A percentile compares a stretch with the other conserved stretches of the same genome.
These are phyloP conservation scores for Massariosphaeria phaeospora DNA, from an alignment of 495 filamentous ascomycete genomes.

Conservation along the genomic window DNA sequence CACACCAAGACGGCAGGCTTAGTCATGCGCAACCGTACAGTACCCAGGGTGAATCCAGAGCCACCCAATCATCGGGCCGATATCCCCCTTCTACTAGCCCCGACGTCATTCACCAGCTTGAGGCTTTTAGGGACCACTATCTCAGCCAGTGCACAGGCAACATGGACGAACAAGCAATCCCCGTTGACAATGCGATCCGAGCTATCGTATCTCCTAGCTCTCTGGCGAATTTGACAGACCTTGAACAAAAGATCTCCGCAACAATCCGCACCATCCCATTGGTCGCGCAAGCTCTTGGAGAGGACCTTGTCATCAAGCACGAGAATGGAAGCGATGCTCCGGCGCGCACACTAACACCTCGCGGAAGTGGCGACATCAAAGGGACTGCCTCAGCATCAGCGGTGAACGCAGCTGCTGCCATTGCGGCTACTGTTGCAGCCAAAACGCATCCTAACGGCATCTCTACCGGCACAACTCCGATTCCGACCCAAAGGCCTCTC, in stretches of 20 bases:
- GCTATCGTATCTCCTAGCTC: neutral
- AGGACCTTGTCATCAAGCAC: conserved; percentile 1
- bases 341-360: too few relatives aligned
- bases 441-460: too few relatives aligned
- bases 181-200: conserved; percentile 25
- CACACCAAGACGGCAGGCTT: neutral
- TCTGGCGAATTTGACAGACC: neutral
- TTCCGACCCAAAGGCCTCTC: too few relatives aligned
- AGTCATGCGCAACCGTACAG: too few relatives aligned
- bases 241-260: neutral
- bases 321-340: neutral
- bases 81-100: conserved; percentile 17
- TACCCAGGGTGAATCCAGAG: neutral
- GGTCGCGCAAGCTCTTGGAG: neutral
- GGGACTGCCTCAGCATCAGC: neutral
- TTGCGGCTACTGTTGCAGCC: conserved; percentile 22
- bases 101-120: conserved; percentile 16
- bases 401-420: conserved; percentile 15
- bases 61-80: conserved; percentile 11
- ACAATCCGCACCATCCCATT: neutral
- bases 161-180: neutral
- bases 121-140: conserved; percentile 25
- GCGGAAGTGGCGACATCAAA: neutral
- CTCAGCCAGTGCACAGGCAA: conserved; percentile 1
- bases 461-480: neutral